Percentiles rank a stretch among this genome's conserved stretches.
Conservation (phyloP, 805 yeast species). For the Candida koratica region DNA sequence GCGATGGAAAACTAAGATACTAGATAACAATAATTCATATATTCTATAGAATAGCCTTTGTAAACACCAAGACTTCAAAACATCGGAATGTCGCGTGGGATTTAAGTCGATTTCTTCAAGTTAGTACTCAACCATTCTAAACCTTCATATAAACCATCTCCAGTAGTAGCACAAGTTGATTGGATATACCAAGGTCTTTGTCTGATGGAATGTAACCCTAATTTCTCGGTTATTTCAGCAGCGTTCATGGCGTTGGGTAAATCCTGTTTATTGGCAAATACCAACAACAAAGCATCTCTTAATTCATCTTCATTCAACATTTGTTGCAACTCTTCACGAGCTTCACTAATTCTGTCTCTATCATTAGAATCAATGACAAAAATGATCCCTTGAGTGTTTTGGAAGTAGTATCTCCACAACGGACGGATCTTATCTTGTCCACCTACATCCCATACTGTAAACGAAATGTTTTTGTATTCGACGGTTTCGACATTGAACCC, state of each 20-base stretch:
- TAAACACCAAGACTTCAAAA: neutral
- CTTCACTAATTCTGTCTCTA: conserved; percentile 96
- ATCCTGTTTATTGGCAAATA: conserved; percentile 98
- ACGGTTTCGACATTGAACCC: conserved; percentile 98
- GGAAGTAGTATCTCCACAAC: conserved; percentile 98
- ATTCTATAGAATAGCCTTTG: conserved; percentile 6
- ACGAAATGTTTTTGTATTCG: conserved; percentile 93
- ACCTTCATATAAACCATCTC: conserved; percentile 98
- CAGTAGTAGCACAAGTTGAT: conserved; percentile 98
- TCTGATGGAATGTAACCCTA: conserved; percentile 94
- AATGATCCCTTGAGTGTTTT: conserved; percentile 97
- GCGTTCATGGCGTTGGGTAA: conserved; percentile 99
- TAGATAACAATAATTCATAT: conserved; percentile 7
- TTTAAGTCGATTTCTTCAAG: conserved; percentile 49
- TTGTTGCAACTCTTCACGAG: conserved; percentile 96
- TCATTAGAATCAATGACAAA: conserved; percentile 97
- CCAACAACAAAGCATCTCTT: conserved; percentile 91
- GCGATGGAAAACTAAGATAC: neutral
- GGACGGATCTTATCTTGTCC: conserved; percentile 99
- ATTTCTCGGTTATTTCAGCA: conserved; percentile 95
- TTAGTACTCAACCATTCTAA: conserved; percentile 93
- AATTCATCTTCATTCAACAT: conserved; percentile 98
- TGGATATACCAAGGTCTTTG: conserved; percentile 99
- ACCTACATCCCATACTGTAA: conserved; percentile 99
- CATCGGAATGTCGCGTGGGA: neutral